Evolutionary conservation across 2,329 filamentous ascomycete species (phyloP), one percentile per base, ranked within the genome.

Genomic region (Zarea fungicola): DNA sequence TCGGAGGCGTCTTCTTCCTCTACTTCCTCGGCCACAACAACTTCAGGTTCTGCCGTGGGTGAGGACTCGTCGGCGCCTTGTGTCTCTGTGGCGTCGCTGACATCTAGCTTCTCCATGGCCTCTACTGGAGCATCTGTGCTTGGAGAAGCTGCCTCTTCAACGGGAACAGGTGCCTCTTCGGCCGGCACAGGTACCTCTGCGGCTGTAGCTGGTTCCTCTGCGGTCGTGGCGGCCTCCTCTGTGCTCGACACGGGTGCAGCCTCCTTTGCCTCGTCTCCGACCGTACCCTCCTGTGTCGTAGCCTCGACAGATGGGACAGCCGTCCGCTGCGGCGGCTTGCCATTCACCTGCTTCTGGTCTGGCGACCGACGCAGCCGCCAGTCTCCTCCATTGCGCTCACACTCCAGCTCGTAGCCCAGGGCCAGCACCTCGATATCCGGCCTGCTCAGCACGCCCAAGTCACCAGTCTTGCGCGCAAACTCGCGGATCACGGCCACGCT

Each of bases 381-480:
- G 63, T 95, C 84, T 2, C 91, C 91, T n/a, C 84, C 82, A 63
- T 95, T 95, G 51, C 84, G 76, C 72, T 97, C 91, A 60, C 88
- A 87, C 60, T 97, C 92, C n/a, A 97, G 65, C 65, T 99, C 93
- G 65, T 97, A 97, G 1, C 89, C 87, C 49, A 99, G 73, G 8
- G 92, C 93, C 61, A 97, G 73, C 34, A 99, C 78, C 57, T 95
- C 87, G 52, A 97, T 73, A 81, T 99, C 93, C 1, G 90, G 87
- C 62, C 79, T 83, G 69, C 91, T 96, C 51, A 99, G 72, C 1
- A 96, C 92, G 10, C 86, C 81, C 54, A 91, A 76, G 65, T 99
- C 93, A 48, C 93, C 93, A 1, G 93, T 97, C 64, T 83, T 86
- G 48, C 88, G 81, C 37, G 93, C 88, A 72, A 97, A 97, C 50